Conservation (phyloP, 2,329 filamentous ascomycete species). For the Didymella segeticola region DNA sequence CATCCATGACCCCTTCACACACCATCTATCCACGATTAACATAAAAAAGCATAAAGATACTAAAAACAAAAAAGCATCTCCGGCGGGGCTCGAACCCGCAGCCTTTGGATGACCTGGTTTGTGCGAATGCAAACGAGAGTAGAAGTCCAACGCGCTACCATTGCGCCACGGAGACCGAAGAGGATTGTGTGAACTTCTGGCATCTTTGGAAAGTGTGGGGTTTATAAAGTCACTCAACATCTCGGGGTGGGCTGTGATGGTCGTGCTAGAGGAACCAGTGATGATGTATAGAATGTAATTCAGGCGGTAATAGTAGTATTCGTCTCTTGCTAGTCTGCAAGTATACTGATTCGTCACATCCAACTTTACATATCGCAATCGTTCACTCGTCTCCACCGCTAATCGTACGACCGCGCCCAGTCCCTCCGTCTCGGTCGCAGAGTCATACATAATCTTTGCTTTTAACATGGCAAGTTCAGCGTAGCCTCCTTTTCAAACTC, state of each 20-base stretch:
- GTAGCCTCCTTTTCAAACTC: neutral
- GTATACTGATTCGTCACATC: too few species aligned
- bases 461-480: neutral
- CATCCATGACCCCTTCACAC: too few species aligned
- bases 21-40: too few species aligned
- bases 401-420: neutral
- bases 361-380: neutral
- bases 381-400: too few species aligned
- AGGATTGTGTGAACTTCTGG: constrained; percentile 34
- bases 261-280: too few species aligned
- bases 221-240: too few species aligned
- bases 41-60: neutral
- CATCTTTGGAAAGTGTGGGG: fast-evolving
- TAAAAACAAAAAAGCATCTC: constrained; percentile 31
- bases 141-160: constrained; percentile 46
- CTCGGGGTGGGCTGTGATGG: too few species aligned
- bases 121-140: constrained; percentile 16
- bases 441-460: neutral
- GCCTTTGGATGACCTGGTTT: constrained; percentile 41
- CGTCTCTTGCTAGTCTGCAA: too few species aligned
- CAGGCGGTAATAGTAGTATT: neutral
- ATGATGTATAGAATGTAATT: neutral
- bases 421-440: neutral
- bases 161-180: constrained; percentile 40
- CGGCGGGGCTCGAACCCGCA: constrained; percentile 45